Conservation (phyloP, 371 early-diverging fungal genomes). For the Apophysomyces trapeziformis region DNA sequence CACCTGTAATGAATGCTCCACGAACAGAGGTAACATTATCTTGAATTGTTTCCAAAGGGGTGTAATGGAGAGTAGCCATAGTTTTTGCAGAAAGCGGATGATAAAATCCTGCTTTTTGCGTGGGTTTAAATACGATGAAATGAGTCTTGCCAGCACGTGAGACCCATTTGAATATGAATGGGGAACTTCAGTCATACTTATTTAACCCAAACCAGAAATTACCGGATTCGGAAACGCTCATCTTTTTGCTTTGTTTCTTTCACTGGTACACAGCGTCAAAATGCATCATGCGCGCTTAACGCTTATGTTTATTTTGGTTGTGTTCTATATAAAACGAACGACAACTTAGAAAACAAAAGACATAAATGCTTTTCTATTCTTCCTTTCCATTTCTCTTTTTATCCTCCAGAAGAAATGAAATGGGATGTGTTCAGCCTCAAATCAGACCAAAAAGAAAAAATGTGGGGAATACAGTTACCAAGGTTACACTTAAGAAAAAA, state of each 20-base stretch:
- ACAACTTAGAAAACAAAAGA: no score
- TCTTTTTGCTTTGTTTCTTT: not conserved
- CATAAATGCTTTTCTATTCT: no score
- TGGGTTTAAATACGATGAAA: conserved; percentile 1
- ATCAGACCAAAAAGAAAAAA: no score
- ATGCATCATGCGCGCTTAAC: not conserved
- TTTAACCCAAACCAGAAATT: conserved; percentile 1
- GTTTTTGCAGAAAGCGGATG: not conserved
- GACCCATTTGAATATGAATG: not conserved
- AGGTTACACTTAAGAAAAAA: no score
- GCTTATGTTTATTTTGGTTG: no score
- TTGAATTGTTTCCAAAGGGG: conserved; percentile 23
- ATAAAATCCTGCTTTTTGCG: no score
- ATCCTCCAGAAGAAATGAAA: no score
- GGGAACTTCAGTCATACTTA: conserved; percentile 1
- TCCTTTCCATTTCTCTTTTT: no score
- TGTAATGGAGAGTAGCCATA: conserved; percentile 14
- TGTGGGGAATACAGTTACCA: no score
- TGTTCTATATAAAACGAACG: no score
- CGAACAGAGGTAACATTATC: conserved; percentile 23
- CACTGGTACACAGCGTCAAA: not conserved
- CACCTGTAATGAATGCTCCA: conserved; percentile 23
- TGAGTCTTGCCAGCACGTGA: not conserved
- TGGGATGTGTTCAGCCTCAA: no score
- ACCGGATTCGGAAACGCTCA: not conserved